Conservation (phyloP, 257 asterid genomes). For the Jacaranda copaia region DNA sequence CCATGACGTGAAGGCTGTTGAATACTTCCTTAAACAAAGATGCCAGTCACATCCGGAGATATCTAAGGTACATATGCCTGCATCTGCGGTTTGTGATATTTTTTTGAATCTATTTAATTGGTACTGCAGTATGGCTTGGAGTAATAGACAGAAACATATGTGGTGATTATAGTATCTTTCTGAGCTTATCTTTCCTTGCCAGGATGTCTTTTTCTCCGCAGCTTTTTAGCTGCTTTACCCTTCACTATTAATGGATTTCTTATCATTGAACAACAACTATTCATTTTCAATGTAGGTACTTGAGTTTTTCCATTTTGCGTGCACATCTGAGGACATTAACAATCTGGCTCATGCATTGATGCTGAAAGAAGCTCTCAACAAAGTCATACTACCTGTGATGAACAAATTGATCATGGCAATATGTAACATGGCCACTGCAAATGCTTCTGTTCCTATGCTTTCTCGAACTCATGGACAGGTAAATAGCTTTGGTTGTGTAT, state of each 20-base stretch:
- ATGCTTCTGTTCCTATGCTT: conserved; percentile 61
- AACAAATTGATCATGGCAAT: conserved; percentile 52
- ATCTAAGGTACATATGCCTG: conserved; percentile 54
- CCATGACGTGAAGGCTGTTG: conserved; percentile 72
- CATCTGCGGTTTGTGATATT: conserved; percentile 2
- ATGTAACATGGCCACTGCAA: conserved; percentile 47
- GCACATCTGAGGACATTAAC: conserved; percentile 64
- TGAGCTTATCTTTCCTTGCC: neutral
- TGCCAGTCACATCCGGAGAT: conserved; percentile 78
- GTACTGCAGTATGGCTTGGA: neutral
- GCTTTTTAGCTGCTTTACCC: neutral
- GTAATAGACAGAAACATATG: neutral
- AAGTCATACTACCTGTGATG: conserved; percentile 54
- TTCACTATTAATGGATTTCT: neutral
- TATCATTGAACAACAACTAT: neutral
- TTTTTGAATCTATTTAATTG: neutral
- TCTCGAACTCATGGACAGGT: conserved; percentile 76
- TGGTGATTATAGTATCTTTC: conserved; percentile 9
- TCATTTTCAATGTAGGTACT: conserved; percentile 49
- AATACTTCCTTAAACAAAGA: conserved; percentile 60
- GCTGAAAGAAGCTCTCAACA: conserved; percentile 56
- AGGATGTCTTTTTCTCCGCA: neutral
- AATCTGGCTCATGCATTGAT: conserved; percentile 61
- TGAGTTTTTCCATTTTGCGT: conserved; percentile 65
- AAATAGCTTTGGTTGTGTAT: neutral